Conservation (phyloP, 2,329 filamentous ascomycete genomes). For the Trichoderma koningii region DNA sequence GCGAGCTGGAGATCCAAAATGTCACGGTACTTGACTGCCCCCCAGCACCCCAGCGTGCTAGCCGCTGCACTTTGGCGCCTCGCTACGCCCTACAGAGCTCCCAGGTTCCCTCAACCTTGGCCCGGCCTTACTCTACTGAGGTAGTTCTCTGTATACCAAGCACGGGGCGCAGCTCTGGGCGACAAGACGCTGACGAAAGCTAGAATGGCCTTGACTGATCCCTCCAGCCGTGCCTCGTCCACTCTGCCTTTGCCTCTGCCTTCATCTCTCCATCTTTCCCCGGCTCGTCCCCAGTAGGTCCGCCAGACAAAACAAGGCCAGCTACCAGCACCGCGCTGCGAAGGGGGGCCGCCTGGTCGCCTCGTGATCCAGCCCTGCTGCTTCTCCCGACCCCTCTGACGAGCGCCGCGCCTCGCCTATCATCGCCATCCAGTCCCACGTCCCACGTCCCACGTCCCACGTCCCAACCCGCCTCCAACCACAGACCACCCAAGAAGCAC, state of each 20-base stretch:
- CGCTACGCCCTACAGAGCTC: background rate
- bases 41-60: background rate
- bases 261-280: background rate
- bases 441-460: slow-evolving; percentile 1
- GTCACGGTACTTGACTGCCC: too few species aligned
- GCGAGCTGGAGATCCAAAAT: background rate
- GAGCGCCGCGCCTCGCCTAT: slow-evolving; percentile 21
- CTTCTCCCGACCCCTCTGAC: slow-evolving; percentile 15
- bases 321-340: slow-evolving; percentile 22
- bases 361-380: slow-evolving; percentile 27
- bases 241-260: background rate
- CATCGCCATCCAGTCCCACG: slow-evolving; percentile 21
- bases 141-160: background rate
- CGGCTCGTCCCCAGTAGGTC: background rate
- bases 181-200: slow-evolving; percentile 14
- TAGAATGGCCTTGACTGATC: background rate
- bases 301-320: too few species aligned
- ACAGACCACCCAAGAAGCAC: background rate
- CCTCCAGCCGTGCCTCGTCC: background rate
- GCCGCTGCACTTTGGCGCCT: slow-evolving; percentile 14
- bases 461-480: slow-evolving; percentile 13
- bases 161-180: slow-evolving; percentile 4
- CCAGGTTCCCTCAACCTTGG: too few species aligned
- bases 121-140: too few species aligned
- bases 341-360: slow-evolving; percentile 27